Conservation (phyloP, 306 rosid species). For the Quercus wislizeni region DNA sequence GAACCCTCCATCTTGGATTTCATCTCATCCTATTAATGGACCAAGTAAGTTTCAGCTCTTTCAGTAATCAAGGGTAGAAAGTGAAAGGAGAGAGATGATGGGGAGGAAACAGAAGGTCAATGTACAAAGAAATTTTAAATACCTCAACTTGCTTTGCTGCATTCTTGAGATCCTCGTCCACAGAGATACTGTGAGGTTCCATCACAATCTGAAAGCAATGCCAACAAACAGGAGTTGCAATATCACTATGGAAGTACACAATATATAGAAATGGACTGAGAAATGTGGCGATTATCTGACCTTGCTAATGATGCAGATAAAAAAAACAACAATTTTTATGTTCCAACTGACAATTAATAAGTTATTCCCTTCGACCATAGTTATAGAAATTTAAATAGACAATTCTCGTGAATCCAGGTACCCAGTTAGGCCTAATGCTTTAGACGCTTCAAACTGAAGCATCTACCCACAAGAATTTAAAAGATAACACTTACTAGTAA, state of each 20-base stretch:
- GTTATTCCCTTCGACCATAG: not conserved
- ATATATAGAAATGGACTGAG: not conserved
- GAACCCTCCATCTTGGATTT: conserved; percentile 41
- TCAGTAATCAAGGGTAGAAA: not conserved
- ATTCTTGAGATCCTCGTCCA: conserved; percentile 74
- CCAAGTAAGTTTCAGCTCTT: conserved; percentile 18
- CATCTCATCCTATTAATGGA: conserved; percentile 49
- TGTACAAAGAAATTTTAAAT: not conserved
- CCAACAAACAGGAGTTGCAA: not conserved
- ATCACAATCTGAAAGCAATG: conserved; percentile 47
- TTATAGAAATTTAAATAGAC: not conserved
- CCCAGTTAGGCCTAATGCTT: not conserved
- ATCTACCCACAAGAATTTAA: not conserved
- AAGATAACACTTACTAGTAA: not conserved
- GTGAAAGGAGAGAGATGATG: not conserved
- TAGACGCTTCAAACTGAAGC: not conserved
- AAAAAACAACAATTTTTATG: not conserved
- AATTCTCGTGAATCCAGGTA: not conserved
- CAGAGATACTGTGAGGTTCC: conserved; percentile 73
- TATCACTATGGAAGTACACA: not conserved
- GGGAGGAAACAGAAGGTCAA: not conserved
- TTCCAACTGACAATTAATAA: not conserved
- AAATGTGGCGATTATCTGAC: not conserved
- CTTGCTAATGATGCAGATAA: not conserved
- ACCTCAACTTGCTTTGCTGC: conserved; percentile 90